A percentile compares a stretch with the other conserved stretches of the same genome.
These are phyloP conservation scores for Dicorynia guianensis DNA, from an alignment of 306 rosid species.

Conservation along the genomic window DNA sequence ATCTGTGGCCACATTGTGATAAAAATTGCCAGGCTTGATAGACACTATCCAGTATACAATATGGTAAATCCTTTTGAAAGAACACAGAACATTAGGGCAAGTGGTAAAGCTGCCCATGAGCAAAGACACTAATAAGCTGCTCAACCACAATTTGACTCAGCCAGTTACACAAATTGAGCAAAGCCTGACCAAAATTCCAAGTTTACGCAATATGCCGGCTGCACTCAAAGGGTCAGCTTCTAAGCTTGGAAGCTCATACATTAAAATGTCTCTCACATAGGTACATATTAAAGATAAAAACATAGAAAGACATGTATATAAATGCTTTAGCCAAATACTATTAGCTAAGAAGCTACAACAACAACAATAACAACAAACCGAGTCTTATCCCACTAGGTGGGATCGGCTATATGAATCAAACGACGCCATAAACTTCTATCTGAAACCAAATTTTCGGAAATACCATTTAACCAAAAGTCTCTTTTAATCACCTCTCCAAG, in stretches of 20 bases:
- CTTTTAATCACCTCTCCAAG: no score
- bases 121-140: background rate
- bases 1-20: background rate
- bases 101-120: background rate
- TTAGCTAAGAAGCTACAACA: background rate
- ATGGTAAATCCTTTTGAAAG: background rate
- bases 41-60: background rate
- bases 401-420: no score
- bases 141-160: background rate
- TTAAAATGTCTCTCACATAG: background rate
- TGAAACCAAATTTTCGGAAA: no score
- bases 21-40: constrained; percentile 1
- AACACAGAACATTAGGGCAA: background rate
- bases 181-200: background rate
- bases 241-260: background rate
- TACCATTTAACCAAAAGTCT: no score
- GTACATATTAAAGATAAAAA: background rate
- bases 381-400: no score
- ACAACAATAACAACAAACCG: no score
- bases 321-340: background rate
- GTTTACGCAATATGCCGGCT: background rate
- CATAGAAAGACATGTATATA: background rate
- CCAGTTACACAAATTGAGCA: constrained; percentile 8
- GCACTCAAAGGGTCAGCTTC: background rate
- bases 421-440: no score